Base-by-base conservation (phyloP, 2,329 filamentous ascomycete genomes). In the Clarireedia paspali region DNA sequence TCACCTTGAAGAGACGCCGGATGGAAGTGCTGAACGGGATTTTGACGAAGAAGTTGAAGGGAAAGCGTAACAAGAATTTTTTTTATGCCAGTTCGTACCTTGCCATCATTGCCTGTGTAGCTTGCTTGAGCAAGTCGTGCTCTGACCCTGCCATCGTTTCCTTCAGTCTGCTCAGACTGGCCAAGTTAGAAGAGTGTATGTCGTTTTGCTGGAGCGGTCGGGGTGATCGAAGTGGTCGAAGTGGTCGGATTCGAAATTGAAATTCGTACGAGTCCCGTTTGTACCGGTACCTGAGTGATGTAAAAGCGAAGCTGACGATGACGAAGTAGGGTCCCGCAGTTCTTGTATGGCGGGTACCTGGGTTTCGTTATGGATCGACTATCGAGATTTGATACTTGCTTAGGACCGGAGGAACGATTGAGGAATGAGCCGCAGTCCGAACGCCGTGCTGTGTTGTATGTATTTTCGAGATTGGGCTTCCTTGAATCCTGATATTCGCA, bases 91-190 rank as follows among this genome's bases (percentile, higher is more conserved):
- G 24, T 56, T 59, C 68, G 62, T 68, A 70, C 68, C 67, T 70
- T 62, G 63, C 61, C 65, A 69, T 69, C 65, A 70, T 66, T 51
- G 65, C 60, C 58, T 69, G 67, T 57, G 68, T 69, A 57, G 68
- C 68, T 62, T 67, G 66, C 62, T 64, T 68, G 36, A 70, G 62
- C 59, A 70, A 62, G 62, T 70, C 68, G 53, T 63, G 62, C 58
- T 68, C 67, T 51, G 61, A 61, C 30, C 63, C 64, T 49, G 66
- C 59, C 66, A 68, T 69, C 36, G 12, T 50, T 30, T 36, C 46
- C 24, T 44, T 50, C 39, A 49, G 10, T 50, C 53, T 44, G 45
- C 52, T 36, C 27, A 42, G 52, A 55, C 17, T 55, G 4, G 20
- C 12, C 15, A 15, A 17, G 26, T 47, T 34, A 14, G 4, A 42